Evolutionary conservation across 2,329 filamentous ascomycete species (phyloP), one percentile per base, ranked within the genome.

Genomic region (Fusarium sp.): DNA sequence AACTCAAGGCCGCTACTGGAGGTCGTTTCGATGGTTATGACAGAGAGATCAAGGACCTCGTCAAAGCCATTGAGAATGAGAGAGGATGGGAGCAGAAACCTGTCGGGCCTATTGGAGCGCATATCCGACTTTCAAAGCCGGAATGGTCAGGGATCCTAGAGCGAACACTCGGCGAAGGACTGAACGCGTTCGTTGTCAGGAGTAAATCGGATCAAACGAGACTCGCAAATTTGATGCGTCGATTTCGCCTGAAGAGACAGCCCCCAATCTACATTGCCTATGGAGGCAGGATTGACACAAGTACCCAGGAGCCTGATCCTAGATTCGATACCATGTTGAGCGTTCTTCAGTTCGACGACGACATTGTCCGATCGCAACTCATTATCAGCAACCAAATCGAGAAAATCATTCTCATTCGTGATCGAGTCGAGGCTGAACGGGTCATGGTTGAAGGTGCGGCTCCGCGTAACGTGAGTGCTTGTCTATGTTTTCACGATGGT

Each of bases 111-210:
- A 85, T 98, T 20, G 96, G 95, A 36, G 85, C 90, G 31, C 89
- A 96, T 78, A 87, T 99, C 58, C 91, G 90, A 74, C 85, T 99
- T 31, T 84, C 90, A 41, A 91, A 96, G 74, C 92, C 94, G 2
- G 88, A 94, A 76, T 99, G 96, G 96, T 93, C 92, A 3, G 88
- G 90, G 2, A 90, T 97, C 48, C 82, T 99, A 20, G 96, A 99
- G 80, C 92, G 89, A 71, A 89, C 89, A 3, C 87, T 98, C 51
- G 94, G 94, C n/a, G 82, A 82, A 7, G 86, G 84, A 1, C 84
- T 98, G 38, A 92, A 90, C 70, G 91, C 89, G 4, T 99, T 98
- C 79, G 89, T 97, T 57, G 95, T 98, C 47, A 91, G 90, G 11
- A 94, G 86, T 81, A 94, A 93, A 78, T 82, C 86, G 18, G 96